Percentiles rank a stretch among this genome's conserved stretches.
Evolutionary conservation across 1,284 basidiomycete genomes (phyloP).

Genomic region (Trichosporon coremiiforme): DNA sequence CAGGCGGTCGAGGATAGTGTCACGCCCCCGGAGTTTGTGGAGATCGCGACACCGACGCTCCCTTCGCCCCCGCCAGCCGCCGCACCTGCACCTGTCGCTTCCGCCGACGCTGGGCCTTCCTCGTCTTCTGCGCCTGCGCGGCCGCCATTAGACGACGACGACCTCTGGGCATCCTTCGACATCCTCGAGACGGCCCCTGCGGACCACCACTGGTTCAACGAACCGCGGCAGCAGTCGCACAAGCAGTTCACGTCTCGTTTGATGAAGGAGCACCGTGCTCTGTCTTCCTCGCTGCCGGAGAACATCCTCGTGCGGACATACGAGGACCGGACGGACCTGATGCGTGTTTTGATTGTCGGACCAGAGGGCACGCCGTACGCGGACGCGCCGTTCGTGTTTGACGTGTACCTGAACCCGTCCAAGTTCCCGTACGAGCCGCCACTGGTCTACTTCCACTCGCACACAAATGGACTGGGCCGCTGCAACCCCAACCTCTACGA

Average conservation of each 20-base stretch:
- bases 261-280: slow-evolving; percentile 77
- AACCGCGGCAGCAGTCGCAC: slow-evolving; percentile 63
- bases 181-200: slow-evolving; percentile 70
- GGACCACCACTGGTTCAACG: slow-evolving; percentile 74
- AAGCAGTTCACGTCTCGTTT: slow-evolving; percentile 74
- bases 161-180: slow-evolving; percentile 72
- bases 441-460: slow-evolving; percentile 84
- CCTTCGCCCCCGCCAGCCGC: not conserved
- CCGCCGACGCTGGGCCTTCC: slow-evolving; percentile 9
- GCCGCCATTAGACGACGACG: slow-evolving; percentile 29
- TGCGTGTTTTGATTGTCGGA: slow-evolving; percentile 86
- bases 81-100: not conserved
- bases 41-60: not conserved
- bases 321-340: slow-evolving; percentile 77
- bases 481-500: slow-evolving; percentile 83
- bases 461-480: slow-evolving; percentile 91
- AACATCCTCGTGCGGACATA: slow-evolving; percentile 61
- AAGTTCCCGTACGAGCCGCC: slow-evolving; percentile 83
- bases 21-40: not conserved
- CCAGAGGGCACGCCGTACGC: slow-evolving; percentile 91
- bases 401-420: slow-evolving; percentile 84
- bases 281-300: slow-evolving; percentile 71
- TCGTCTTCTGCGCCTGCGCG: not conserved
- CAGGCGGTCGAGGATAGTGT: slow-evolving; percentile 29
- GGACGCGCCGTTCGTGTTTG: slow-evolving; percentile 90